phyloP scores from a whole-genome alignment of 768 basidiomycete species.

The Suillus fuscotomentosus region DNA sequence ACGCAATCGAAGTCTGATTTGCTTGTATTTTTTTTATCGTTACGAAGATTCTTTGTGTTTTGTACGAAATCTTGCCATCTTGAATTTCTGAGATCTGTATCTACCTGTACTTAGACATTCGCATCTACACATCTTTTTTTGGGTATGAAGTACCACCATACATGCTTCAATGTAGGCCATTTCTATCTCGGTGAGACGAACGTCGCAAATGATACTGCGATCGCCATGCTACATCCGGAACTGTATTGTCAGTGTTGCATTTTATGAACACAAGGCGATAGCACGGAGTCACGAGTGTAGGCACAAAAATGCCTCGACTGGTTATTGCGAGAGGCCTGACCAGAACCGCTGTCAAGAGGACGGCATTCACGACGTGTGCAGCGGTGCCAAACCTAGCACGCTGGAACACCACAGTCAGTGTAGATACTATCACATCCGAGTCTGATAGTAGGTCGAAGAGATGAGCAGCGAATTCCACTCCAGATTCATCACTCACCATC shows the following conservation, averaged over 20 bases:
- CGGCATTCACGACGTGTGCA: conserved; percentile 63
- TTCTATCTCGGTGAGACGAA: conserved; percentile 24
- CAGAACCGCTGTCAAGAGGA: conserved; percentile 63
- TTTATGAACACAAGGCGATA: conserved; percentile 18
- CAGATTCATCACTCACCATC: conserved; percentile 30
- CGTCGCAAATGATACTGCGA: conserved; percentile 47
- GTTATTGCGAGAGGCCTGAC: conserved; percentile 64
- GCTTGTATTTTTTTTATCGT: too few relatives aligned
- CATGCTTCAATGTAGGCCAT: too few relatives aligned
- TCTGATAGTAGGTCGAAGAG: conserved; percentile 24
- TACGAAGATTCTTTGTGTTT: too few relatives aligned
- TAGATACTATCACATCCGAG: conserved; percentile 54
- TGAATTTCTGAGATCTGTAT: too few relatives aligned
- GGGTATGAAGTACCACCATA: too few relatives aligned
- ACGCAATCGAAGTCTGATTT: too few relatives aligned
- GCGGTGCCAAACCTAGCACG: conserved; percentile 60
- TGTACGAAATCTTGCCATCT: too few relatives aligned
- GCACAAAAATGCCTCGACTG: conserved; percentile 60
- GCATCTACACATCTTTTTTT: too few relatives aligned
- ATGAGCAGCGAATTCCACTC: not conserved
- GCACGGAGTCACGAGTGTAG: conserved; percentile 43
- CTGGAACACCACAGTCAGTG: conserved; percentile 61
- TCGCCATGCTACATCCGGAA: conserved; percentile 38
- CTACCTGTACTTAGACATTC: too few relatives aligned
- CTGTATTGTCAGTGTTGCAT: conserved; percentile 19